A percentile compares a stretch with the other conserved stretches of the same genome.
Evolutionary conservation across 441 rosid species (phyloP).

Genomic region (Gossypium lobatum): DNA sequence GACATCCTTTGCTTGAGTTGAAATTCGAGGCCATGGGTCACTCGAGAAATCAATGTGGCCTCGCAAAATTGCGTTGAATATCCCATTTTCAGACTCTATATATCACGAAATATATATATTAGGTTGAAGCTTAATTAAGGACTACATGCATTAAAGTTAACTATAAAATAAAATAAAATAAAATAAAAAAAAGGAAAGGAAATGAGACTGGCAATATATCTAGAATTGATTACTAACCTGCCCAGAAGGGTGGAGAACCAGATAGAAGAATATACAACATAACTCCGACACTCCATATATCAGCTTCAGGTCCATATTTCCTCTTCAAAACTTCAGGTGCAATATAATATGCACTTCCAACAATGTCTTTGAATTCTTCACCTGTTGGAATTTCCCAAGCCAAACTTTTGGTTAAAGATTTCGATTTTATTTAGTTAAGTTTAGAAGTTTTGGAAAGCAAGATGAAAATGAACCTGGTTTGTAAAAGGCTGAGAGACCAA

Average conservation of each 20-base stretch:
- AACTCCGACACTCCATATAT: constrained; percentile 69
- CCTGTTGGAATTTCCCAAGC: too few species aligned
- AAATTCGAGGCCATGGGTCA: constrained; percentile 87
- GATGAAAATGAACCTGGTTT: constrained; percentile 41
- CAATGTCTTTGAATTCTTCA: constrained; percentile 62
- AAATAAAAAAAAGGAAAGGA: too few species aligned
- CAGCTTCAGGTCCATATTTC: constrained; percentile 67
- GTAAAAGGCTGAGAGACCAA: constrained; percentile 60
- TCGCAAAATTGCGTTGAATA: constrained; percentile 65
- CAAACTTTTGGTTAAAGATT: too few species aligned
- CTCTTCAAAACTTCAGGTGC: constrained; percentile 71
- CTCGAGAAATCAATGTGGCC: constrained; percentile 73
- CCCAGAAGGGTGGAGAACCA: constrained; percentile 81
- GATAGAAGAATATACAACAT: constrained; percentile 61
- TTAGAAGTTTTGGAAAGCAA: too few species aligned
- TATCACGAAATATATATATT: not conserved
- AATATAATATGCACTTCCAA: constrained; percentile 70
- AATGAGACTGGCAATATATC: too few species aligned
- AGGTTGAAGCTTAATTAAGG: not conserved
- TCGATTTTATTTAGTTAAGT: too few species aligned
- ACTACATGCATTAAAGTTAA: too few species aligned
- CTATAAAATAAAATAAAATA: too few species aligned
- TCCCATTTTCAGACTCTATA: constrained; percentile 71
- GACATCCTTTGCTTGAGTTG: constrained; percentile 81
- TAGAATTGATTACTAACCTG: constrained; percentile 27